Base-by-base conservation (phyloP, 805 yeast species). In the Lipomyces chichibuensis region DNA sequence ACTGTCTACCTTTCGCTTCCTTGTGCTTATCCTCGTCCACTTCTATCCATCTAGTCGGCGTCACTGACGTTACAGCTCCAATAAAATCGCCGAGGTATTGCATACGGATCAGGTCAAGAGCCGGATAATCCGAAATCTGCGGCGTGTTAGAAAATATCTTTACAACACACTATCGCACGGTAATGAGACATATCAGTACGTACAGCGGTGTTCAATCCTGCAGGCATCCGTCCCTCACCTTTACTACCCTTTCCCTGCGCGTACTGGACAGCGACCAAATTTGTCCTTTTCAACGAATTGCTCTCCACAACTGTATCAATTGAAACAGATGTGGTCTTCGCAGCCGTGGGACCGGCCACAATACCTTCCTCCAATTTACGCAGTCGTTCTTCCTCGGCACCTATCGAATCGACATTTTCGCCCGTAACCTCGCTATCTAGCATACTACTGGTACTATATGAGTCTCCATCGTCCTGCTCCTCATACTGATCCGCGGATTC, bases 1-100 rank as follows among this genome's bases (percentile, higher is more conserved):
- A 63, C 6, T 53, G 23, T 13, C 53, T 43, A 39, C 55, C 54
- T 7, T 13, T 25, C 39, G 39, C 11, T 32, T 52, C 59, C n/a
- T 17, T n/a, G 9, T 6, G 49, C 49, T 43, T n/a, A 43, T 43
- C 49, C 20, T 43, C 49, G 35, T 39, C 27, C n/a, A 57, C 23
- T 39, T 59, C 27, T 52, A 53, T 4, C 51, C 37, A 37, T n/a
- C 13, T 9, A 52, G 35, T 56, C 39, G 46, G 64, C n/a, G 23
- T 25, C 25, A 11, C 51, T 5, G 35, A 17, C 11, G 23, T 27
- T 5, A 66, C 70, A 11, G 61, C 65, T 8, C 63, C 70, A 32
- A 66, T 56, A 2, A 64, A 46, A 52, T 66, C 70, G 32, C 57
- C 59, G n/a, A 29, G n/a, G 35, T 52, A 35, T 25, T 58, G 25